Evolutionary conservation across 2,329 filamentous ascomycete genomes (phyloP).

Genomic region (Xylaria sp.): DNA sequence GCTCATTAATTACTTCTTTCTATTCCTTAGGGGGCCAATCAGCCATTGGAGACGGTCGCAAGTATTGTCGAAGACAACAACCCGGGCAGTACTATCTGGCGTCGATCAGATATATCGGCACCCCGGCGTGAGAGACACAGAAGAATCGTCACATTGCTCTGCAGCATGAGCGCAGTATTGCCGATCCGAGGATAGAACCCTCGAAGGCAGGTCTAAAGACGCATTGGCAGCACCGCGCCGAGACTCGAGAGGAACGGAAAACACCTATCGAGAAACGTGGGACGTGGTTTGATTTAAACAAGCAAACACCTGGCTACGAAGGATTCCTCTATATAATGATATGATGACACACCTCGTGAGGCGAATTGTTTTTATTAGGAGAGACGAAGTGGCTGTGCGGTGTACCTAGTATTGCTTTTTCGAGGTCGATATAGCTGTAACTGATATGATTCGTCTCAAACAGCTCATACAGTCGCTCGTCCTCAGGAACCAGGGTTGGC

Average conservation of each 20-base stretch:
- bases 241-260: slow-evolving; percentile 4
- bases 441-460: slow-evolving; percentile 17
- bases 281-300: not conserved
- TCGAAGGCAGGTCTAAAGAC: slow-evolving; percentile 5
- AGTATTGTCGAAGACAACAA: slow-evolving; percentile 58
- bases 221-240: slow-evolving; percentile 12
- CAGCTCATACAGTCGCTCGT: slow-evolving; percentile 10
- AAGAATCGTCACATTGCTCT: slow-evolving; percentile 52
- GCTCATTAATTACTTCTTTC: slow-evolving; percentile 59
- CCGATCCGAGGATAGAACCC: slow-evolving; percentile 52
- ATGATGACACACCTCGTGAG: not conserved
- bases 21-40: slow-evolving; percentile 59
- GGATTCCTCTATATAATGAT: not conserved
- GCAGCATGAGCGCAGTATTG: slow-evolving; percentile 50
- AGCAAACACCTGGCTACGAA: not conserved
- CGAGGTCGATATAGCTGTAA: not conserved
- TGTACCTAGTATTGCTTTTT: not conserved
- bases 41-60: slow-evolving; percentile 65
- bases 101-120: slow-evolving; percentile 54
- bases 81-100: slow-evolving; percentile 40
- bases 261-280: not conserved
- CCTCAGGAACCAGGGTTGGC: slow-evolving; percentile 13
- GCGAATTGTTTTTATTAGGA: not conserved
- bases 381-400: no score
- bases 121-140: slow-evolving; percentile 56